A percentile compares a stretch with the other conserved stretches of the same genome.
Conservation (phyloP, 208 protist genomes). For the Acanthamoeba sp. region DNA sequence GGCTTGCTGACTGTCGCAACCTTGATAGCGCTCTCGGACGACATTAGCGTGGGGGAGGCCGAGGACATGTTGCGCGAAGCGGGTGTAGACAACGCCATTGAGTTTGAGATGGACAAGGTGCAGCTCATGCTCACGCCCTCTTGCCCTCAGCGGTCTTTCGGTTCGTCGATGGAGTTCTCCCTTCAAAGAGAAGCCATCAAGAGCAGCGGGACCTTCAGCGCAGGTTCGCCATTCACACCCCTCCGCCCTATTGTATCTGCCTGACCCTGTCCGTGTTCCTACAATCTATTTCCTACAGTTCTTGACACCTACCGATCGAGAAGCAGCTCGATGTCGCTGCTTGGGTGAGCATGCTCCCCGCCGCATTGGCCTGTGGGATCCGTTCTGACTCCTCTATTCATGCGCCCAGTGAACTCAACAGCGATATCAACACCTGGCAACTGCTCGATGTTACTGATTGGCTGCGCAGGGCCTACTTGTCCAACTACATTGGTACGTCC, state of each 20-base stretch:
- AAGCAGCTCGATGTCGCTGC: too few relatives aligned
- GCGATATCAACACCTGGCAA: not conserved
- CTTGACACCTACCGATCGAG: too few relatives aligned
- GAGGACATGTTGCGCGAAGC: not conserved
- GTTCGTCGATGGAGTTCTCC: not conserved
- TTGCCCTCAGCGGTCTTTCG: not conserved
- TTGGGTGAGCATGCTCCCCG: too few relatives aligned
- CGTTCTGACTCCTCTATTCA: too few relatives aligned
- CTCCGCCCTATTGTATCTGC: too few relatives aligned
- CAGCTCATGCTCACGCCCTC: not conserved
- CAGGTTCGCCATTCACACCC: not conserved
- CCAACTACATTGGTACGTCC: not conserved
- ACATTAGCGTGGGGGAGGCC: not conserved
- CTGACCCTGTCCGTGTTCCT: too few relatives aligned
- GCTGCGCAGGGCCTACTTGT: not conserved
- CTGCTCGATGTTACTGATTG: not conserved
- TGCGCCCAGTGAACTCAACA: not conserved
- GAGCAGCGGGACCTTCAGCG: not conserved
- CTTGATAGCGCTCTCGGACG: not conserved
- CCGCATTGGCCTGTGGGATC: too few relatives aligned
- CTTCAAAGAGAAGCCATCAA: too few relatives aligned
- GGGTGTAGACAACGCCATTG: not conserved
- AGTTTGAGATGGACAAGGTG: not conserved
- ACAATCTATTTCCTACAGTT: too few relatives aligned
- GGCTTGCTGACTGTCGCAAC: too few relatives aligned